These are phyloP conservation scores for Oidiodendron maius DNA, from an alignment of 495 filamentous ascomycete species.

Conservation along the genomic window DNA sequence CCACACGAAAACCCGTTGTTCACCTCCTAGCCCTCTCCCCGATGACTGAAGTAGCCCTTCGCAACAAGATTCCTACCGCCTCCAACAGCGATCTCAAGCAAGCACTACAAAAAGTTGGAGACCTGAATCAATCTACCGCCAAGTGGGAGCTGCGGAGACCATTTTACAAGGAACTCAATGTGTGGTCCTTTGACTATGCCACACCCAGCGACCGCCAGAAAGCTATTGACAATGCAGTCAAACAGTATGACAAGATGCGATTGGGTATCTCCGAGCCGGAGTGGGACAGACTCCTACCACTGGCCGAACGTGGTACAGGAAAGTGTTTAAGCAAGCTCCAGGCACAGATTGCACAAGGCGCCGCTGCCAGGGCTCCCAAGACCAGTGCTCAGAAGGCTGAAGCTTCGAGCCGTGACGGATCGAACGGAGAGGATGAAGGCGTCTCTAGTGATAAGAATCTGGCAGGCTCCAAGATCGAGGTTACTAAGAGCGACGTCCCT, in stretches of 20 bases:
- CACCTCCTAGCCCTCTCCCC: slow-evolving; percentile 66
- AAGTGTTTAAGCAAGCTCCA: slow-evolving; percentile 71
- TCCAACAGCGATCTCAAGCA: slow-evolving; percentile 51
- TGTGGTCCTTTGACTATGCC: slow-evolving; percentile 70
- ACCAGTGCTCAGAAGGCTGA: slow-evolving; percentile 53
- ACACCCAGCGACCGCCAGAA: slow-evolving; percentile 61
- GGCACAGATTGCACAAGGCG: slow-evolving; percentile 52
- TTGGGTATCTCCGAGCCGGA: slow-evolving; percentile 64
- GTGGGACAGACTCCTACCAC: slow-evolving; percentile 75
- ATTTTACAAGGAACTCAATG: slow-evolving; percentile 75
- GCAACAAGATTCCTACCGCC: slow-evolving; percentile 48
- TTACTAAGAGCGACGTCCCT: no score
- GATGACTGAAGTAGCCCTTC: slow-evolving; percentile 50
- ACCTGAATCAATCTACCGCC: slow-evolving; percentile 41
- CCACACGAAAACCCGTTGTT: slow-evolving; percentile 57
- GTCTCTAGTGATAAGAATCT: slow-evolving; percentile 42
- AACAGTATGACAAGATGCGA: slow-evolving; percentile 71
- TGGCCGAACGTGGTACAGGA: slow-evolving; percentile 71
- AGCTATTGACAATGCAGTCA: slow-evolving; percentile 81
- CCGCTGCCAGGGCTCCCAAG: slow-evolving; percentile 47
- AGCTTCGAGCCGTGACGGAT: slow-evolving; percentile 32
- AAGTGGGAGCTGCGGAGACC: slow-evolving; percentile 66
- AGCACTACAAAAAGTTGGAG: slow-evolving; percentile 53
- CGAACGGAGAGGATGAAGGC: slow-evolving; percentile 40
- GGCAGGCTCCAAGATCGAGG: slow-evolving; percentile 33